Conservation (phyloP, 2,329 filamentous ascomycete genomes). For the Epichloe uncinata region DNA sequence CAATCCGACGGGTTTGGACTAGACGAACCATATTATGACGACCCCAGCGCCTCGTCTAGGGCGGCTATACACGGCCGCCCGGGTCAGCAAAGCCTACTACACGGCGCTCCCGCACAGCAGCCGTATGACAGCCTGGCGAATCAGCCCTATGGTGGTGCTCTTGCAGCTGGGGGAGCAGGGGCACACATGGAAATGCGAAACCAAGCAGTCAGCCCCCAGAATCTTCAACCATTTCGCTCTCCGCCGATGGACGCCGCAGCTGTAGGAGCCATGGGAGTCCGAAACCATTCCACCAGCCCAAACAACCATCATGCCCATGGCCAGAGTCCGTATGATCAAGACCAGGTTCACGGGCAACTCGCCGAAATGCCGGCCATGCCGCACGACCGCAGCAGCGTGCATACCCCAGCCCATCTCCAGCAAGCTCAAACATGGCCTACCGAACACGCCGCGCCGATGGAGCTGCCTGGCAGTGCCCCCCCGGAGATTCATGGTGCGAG, state of each 20-base stretch:
- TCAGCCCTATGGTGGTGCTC: slow-evolving; percentile 3
- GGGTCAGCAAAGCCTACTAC: neutral
- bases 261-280: neutral
- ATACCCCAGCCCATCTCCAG: neutral
- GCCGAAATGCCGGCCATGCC: slow-evolving; percentile 4
- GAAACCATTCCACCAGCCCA: neutral
- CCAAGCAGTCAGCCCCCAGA: neutral
- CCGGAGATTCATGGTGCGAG: slow-evolving; percentile 12
- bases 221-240: neutral
- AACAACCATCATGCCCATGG: neutral
- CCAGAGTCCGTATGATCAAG: neutral
- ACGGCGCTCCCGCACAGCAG: slow-evolving; percentile 8
- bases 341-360: slow-evolving; percentile 1
- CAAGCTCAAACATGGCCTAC: neutral
- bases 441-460: neutral
- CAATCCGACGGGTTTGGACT: slow-evolving; percentile 17
- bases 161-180: neutral
- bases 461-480: slow-evolving; percentile 3
- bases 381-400: neutral
- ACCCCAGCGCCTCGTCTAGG: slow-evolving; percentile 6
- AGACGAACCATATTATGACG: slow-evolving; percentile 24
- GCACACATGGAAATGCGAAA: neutral
- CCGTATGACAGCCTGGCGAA: neutral
- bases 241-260: neutral
- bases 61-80: neutral